These are phyloP conservation scores for Mycena alexandri DNA, from an alignment of 768 basidiomycete species.

Conservation along the genomic window DNA sequence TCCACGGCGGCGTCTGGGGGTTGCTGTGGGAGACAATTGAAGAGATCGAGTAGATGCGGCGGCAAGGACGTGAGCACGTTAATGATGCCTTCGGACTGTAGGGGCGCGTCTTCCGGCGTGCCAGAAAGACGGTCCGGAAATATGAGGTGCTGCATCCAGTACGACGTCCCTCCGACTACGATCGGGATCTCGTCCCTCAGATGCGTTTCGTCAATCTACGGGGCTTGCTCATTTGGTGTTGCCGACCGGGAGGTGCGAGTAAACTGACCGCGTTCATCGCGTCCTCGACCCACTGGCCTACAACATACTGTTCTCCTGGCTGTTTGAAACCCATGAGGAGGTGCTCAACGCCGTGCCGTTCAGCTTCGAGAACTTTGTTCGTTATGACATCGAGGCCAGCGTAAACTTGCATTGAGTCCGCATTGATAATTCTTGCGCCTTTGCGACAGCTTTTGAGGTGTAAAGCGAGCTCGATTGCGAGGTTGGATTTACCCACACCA, in stretches of 20 bases:
- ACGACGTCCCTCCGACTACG: conserved; percentile 94
- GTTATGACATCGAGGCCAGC: conserved; percentile 92
- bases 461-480: conserved; percentile 89
- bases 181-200: conserved; percentile 78
- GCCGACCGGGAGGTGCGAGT: conserved; percentile 1
- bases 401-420: conserved; percentile 98
- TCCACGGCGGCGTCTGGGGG: conserved; percentile 68
- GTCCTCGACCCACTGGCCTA: conserved; percentile 90
- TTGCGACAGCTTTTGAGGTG: conserved; percentile 64
- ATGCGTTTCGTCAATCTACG: conserved; percentile 83
- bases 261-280: conserved; percentile 78
- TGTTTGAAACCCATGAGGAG: conserved; percentile 89
- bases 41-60: conserved; percentile 61
- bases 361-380: conserved; percentile 86
- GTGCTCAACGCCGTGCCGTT: conserved; percentile 88
- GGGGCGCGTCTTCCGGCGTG: conserved; percentile 30
- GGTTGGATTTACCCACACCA: conserved; percentile 94
- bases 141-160: conserved; percentile 97
- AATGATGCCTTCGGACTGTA: conserved; percentile 54
- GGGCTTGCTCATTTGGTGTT: conserved; percentile 21
- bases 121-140: conserved; percentile 82
- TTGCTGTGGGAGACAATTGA: conserved; percentile 68
- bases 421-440: conserved; percentile 88
- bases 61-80: conserved; percentile 60
- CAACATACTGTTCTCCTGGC: conserved; percentile 89